These are phyloP conservation scores for Trichosporon ovoides DNA, from an alignment of 1,284 basidiomycete genomes.

Conservation along the genomic window DNA sequence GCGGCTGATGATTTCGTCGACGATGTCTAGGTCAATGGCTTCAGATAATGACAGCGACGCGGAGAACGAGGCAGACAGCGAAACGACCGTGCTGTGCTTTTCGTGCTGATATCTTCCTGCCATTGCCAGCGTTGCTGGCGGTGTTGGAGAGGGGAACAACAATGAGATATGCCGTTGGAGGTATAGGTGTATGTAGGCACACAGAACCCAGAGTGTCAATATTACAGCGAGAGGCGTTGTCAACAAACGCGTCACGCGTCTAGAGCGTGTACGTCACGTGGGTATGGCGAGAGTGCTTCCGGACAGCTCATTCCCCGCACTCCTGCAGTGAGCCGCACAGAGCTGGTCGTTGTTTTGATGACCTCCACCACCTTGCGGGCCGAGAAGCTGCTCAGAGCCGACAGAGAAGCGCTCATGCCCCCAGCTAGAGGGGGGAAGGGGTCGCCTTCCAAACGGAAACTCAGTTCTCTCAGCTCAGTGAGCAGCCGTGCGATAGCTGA, in stretches of 20 bases:
- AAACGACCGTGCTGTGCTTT: background rate
- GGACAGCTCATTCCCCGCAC: conserved; percentile 8
- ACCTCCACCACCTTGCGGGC: background rate
- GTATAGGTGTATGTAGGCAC: background rate
- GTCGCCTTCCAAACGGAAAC: background rate
- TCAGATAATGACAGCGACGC: conserved; percentile 28
- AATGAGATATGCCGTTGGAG: background rate
- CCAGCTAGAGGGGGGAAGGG: background rate
- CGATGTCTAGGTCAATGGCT: conserved; percentile 38
- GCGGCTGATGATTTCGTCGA: conserved; percentile 39
- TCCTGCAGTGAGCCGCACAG: background rate
- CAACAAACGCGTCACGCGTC: conserved; percentile 4
- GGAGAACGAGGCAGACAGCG: conserved; percentile 15
- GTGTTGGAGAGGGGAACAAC: background rate
- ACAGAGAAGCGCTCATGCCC: background rate
- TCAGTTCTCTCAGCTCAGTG: conserved; percentile 31
- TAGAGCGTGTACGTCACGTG: background rate
- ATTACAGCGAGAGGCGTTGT: background rate
- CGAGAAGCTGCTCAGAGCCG: background rate
- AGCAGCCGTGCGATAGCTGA: background rate
- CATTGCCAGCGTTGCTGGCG: conserved; percentile 13
- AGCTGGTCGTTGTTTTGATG: background rate
- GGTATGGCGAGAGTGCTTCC: too few species aligned
- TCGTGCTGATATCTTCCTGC: conserved; percentile 21
- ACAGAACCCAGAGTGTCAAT: background rate